phyloP scores from a whole-genome alignment of 2,329 filamentous ascomycete species.

The Phoma sp. region DNA sequence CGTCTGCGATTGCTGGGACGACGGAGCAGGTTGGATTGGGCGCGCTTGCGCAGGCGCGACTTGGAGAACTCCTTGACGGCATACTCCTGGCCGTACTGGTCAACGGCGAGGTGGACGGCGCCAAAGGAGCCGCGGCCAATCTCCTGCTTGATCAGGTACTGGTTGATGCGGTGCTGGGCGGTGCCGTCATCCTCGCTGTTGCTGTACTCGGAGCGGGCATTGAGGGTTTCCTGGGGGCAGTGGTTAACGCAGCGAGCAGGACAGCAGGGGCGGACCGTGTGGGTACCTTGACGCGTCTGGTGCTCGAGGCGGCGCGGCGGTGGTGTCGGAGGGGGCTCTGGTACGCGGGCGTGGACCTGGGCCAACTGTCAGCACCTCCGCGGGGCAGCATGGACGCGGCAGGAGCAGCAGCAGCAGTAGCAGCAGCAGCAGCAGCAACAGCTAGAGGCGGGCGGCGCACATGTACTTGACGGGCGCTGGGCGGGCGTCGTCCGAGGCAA shows the following conservation, averaged over 20 bases:
- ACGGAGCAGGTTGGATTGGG: constrained; percentile 85
- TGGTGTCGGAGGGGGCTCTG: constrained; percentile 71
- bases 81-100: constrained; percentile 92
- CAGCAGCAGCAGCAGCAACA: not conserved
- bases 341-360: constrained; percentile 64
- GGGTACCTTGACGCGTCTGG: constrained; percentile 66
- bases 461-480: constrained; percentile 58
- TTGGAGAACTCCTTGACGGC: constrained; percentile 99
- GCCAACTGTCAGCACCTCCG: constrained; percentile 30
- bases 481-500: constrained; percentile 46
- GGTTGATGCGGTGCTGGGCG: constrained; percentile 87
- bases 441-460: constrained; percentile 44
- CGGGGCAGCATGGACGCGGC: constrained; percentile 28
- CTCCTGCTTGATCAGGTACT: constrained; percentile 92
- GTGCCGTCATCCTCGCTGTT: constrained; percentile 83
- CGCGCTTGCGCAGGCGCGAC: constrained; percentile 83
- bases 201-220: constrained; percentile 85
- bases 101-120: constrained; percentile 85
- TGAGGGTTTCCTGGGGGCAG: constrained; percentile 76
- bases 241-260: not conserved
- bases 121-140: constrained; percentile 97
- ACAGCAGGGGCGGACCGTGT: not conserved
- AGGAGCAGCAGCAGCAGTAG: too few species aligned
- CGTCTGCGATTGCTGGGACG: constrained; percentile 62
- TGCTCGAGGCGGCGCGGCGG: constrained; percentile 64